A percentile compares a stretch with the other conserved stretches of the same genome.
phyloP scores from a whole-genome alignment of 164 flowering plant species.

The Macadamia integrifolia region DNA sequence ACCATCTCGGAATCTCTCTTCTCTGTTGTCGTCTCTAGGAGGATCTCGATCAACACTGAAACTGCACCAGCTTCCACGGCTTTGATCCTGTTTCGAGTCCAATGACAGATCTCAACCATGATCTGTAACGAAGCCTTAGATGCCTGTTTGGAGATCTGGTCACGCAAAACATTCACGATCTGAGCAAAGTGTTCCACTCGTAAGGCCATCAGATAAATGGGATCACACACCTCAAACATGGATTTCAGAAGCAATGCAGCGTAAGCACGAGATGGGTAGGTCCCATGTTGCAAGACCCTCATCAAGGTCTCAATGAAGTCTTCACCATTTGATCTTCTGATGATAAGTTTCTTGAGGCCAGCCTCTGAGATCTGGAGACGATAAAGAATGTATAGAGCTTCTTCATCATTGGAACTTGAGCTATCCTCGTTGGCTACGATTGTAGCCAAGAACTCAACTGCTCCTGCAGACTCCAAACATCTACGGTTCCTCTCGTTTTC shows the following conservation, averaged over 20 bases:
- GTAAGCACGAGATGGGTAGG: conserved; percentile 36
- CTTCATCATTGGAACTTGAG: conserved; percentile 22
- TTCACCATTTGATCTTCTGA: conserved; percentile 25
- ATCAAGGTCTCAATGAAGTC: conserved; percentile 37
- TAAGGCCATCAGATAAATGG: conserved; percentile 29
- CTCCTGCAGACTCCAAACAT: conserved; percentile 44
- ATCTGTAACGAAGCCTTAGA: conserved; percentile 60
- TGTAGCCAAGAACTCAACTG: conserved; percentile 41
- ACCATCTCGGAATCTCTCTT: conserved; percentile 42
- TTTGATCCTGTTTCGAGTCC: conserved; percentile 74
- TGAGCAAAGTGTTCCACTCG: conserved; percentile 30
- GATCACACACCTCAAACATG: conserved; percentile 39
- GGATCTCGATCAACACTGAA: conserved; percentile 43
- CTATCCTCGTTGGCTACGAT: conserved; percentile 22
- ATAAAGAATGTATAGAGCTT: conserved; percentile 43
- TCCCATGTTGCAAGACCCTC: conserved; percentile 31
- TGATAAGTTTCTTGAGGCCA: conserved; percentile 11
- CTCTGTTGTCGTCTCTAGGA: conserved; percentile 30
- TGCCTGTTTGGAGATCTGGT: conserved; percentile 45
- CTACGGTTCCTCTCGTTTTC: conserved; percentile 37
- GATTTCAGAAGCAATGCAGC: conserved; percentile 42
- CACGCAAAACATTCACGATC: conserved; percentile 30
- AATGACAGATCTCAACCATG: conserved; percentile 45
- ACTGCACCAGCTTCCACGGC: conserved; percentile 60
- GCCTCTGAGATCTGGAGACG: conserved; percentile 27